These are phyloP conservation scores for Mortierella sp. DNA, from an alignment of 371 early-diverging fungal genomes.

Conservation along the genomic window DNA sequence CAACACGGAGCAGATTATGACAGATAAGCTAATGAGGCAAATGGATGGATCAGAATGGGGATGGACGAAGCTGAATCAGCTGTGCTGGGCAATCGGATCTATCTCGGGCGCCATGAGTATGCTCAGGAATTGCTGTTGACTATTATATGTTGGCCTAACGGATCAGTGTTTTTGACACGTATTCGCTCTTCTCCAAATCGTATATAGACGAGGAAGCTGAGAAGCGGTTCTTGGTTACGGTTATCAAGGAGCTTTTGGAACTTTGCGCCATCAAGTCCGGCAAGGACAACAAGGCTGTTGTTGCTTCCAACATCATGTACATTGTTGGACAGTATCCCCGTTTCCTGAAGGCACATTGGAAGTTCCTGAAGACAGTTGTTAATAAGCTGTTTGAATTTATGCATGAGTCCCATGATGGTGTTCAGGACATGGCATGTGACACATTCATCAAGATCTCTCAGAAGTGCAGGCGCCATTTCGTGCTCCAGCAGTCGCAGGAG, in stretches of 20 bases:
- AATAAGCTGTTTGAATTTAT: slow-evolving; percentile 99
- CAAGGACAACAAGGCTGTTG: slow-evolving; percentile 99
- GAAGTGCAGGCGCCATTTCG: slow-evolving; percentile 97
- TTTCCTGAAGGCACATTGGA: slow-evolving; percentile 99
- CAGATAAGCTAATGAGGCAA: slow-evolving; percentile 89
- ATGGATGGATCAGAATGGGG: slow-evolving; percentile 96
- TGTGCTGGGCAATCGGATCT: slow-evolving; percentile 99
- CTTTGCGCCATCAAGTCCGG: slow-evolving; percentile 95
- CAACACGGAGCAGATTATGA: slow-evolving; percentile 96
- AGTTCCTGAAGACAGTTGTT: slow-evolving; percentile 99
- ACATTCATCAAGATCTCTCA: slow-evolving; percentile 99
- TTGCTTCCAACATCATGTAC: slow-evolving; percentile 99
- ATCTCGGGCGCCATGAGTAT: slow-evolving; percentile 95
- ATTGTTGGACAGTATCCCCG: slow-evolving; percentile 99
- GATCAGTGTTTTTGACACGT: neutral
- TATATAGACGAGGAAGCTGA: slow-evolving; percentile 87
- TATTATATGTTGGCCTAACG: neutral
- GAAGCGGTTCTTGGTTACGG: slow-evolving; percentile 96
- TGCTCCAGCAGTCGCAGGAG: slow-evolving; percentile 89
- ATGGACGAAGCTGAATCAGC: slow-evolving; percentile 96
- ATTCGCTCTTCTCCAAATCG: neutral
- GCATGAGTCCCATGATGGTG: slow-evolving; percentile 99
- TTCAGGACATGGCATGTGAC: slow-evolving; percentile 99
- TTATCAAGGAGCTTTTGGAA: slow-evolving; percentile 96
- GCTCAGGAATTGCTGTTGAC: neutral